Evolutionary conservation across 768 basidiomycete species (phyloP).

Genomic region (Phanerodontia chrysosporium): DNA sequence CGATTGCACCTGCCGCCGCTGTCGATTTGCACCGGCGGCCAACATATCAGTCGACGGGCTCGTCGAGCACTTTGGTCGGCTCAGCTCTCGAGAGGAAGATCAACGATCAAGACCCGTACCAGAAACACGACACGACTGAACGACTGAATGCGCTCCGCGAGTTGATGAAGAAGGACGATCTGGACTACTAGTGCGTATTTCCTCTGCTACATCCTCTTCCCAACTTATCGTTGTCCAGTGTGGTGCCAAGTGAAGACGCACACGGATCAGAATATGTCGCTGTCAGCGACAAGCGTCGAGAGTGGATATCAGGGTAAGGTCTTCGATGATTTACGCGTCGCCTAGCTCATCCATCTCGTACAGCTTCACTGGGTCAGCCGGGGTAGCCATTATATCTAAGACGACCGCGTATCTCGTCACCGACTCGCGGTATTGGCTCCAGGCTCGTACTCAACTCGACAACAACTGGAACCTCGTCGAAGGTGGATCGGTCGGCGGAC

Average conservation of each 20-base stretch:
- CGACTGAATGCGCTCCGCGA: conserved; percentile 59
- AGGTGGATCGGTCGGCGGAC: conserved; percentile 47
- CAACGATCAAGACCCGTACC: conserved; percentile 53
- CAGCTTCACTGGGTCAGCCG: conserved; percentile 65
- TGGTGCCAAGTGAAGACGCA: conserved; percentile 77
- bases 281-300: conserved; percentile 67
- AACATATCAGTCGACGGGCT: conserved; percentile 50
- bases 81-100: conserved; percentile 69
- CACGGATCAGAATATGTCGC: conserved; percentile 84
- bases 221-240: too few relatives aligned
- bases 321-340: neutral
- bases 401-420: conserved; percentile 69
- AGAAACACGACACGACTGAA: conserved; percentile 52
- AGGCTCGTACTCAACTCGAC: conserved; percentile 69
- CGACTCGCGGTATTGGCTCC: conserved; percentile 82
- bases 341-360: neutral
- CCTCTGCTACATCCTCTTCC: too few relatives aligned
- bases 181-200: conserved; percentile 71
- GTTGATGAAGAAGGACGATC: conserved; percentile 59
- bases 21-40: conserved; percentile 29
- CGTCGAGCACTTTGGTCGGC: conserved; percentile 70
- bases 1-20: conserved; percentile 17
- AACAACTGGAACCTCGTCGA: conserved; percentile 66
- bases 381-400: conserved; percentile 65
- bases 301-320: conserved; percentile 75